phyloP scores from a whole-genome alignment of 2,329 filamentous ascomycete genomes.

The Colletotrichum chlorophyti region DNA sequence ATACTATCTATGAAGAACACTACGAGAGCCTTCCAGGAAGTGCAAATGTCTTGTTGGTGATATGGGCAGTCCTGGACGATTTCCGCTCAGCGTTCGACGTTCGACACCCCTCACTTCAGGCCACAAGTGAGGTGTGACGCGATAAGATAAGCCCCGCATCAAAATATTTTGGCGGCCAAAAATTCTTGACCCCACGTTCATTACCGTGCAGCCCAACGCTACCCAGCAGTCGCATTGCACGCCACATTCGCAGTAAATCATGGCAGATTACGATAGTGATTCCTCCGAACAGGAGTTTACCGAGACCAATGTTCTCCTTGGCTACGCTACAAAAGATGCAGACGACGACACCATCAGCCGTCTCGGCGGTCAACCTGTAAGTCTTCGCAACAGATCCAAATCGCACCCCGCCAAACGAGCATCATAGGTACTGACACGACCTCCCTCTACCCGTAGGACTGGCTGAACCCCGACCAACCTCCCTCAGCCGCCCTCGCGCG shows the following conservation, averaged over 20 bases:
- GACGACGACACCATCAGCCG: conserved; percentile 86
- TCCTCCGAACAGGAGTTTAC: conserved; percentile 73
- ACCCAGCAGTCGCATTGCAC: not conserved
- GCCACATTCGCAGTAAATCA: conserved; percentile 41
- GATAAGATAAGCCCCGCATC: conserved; percentile 40
- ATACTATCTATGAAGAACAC: conserved; percentile 26
- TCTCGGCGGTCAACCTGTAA: conserved; percentile 85
- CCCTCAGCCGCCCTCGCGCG: conserved; percentile 80
- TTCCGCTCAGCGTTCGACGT: too few species aligned
- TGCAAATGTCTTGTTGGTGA: not conserved
- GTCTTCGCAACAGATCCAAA: conserved; percentile 38
- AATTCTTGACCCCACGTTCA: conserved; percentile 49
- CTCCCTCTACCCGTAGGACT: conserved; percentile 68
- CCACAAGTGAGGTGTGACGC: not conserved
- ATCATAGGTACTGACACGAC: too few species aligned
- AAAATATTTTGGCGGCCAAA: conserved; percentile 38
- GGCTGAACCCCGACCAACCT: conserved; percentile 75
- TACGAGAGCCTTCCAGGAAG: too few species aligned
- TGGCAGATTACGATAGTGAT: conserved; percentile 82
- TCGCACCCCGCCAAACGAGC: not conserved
- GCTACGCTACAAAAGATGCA: conserved; percentile 82
- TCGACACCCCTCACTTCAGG: conserved; percentile 8
- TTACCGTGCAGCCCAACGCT: conserved; percentile 14
- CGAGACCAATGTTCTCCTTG: conserved; percentile 87
- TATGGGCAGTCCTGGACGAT: not conserved